These are phyloP conservation scores for Gossypium sturtianum DNA, from an alignment of 345 rosid species.

Conservation along the genomic window DNA sequence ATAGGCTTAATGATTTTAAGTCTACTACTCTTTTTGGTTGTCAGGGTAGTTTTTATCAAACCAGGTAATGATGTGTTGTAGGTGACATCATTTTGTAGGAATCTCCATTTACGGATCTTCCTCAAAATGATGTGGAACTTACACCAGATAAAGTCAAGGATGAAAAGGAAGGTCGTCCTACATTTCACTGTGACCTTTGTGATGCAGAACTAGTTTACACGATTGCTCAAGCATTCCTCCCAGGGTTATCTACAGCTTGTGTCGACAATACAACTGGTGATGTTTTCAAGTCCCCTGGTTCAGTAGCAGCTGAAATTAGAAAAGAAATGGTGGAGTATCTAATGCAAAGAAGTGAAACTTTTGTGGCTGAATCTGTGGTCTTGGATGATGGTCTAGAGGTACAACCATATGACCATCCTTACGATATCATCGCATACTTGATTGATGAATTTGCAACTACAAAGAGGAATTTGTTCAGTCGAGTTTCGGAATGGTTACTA, in stretches of 20 bases:
- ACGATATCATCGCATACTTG: conserved; percentile 54
- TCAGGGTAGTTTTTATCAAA: neutral
- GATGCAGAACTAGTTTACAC: conserved; percentile 61
- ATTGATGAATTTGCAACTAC: conserved; percentile 67
- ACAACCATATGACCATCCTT: conserved; percentile 63
- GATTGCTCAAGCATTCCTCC: conserved; percentile 55
- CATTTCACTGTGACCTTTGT: conserved; percentile 55
- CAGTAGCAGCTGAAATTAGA: conserved; percentile 70
- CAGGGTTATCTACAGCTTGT: conserved; percentile 76
- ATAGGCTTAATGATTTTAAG: neutral
- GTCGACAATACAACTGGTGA: conserved; percentile 86
- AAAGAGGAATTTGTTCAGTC: conserved; percentile 65
- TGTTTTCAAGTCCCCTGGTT: conserved; percentile 60
- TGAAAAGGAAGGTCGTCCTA: conserved; percentile 44
- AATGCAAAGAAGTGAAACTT: conserved; percentile 63
- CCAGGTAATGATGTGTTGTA: neutral
- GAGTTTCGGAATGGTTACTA: conserved; percentile 70
- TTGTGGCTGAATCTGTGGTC: conserved; percentile 67
- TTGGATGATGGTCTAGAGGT: conserved; percentile 41
- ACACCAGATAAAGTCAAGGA: conserved; percentile 47
- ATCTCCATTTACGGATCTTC: conserved; percentile 36
- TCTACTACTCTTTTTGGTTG: neutral
- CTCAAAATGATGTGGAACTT: conserved; percentile 35
- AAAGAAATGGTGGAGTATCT: conserved; percentile 28
- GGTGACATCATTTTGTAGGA: conserved; percentile 20